These are phyloP conservation scores for Colletotrichum cereale DNA, from an alignment of 2,329 filamentous ascomycete genomes.

Conservation along the genomic window DNA sequence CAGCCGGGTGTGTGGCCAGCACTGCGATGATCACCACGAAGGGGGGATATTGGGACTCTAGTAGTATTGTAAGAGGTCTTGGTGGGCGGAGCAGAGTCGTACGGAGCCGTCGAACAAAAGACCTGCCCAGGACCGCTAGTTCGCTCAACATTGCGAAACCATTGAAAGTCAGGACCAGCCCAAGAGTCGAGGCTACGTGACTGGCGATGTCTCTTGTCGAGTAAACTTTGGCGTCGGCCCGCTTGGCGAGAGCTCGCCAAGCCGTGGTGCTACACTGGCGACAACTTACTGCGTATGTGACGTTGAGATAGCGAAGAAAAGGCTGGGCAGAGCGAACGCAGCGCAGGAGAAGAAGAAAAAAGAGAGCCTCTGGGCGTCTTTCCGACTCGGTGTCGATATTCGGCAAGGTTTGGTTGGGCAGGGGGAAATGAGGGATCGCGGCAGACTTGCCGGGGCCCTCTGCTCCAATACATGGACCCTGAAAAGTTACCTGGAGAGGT, in stretches of 20 bases:
- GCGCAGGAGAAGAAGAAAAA: not conserved
- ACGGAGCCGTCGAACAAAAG: not conserved
- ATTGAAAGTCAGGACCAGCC: not conserved
- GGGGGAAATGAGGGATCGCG: slow-evolving; percentile 10
- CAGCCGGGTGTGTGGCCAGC: not conserved
- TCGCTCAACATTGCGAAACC: not conserved
- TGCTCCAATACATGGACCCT: slow-evolving; percentile 12
- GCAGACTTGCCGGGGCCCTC: not conserved
- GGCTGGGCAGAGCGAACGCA: not conserved
- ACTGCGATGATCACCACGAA: not conserved
- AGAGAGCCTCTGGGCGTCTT: not conserved
- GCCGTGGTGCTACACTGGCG: not conserved
- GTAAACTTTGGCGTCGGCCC: not conserved
- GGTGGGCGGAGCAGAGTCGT: not conserved
- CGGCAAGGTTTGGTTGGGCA: not conserved
- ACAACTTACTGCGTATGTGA: too few species aligned
- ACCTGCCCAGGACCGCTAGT: not conserved
- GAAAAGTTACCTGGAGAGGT: not conserved
- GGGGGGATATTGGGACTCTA: not conserved
- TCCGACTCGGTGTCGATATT: not conserved
- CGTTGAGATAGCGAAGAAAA: too few species aligned
- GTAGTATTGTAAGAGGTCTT: not conserved
- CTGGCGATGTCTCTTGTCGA: not conserved
- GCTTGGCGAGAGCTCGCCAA: not conserved
- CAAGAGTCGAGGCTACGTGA: not conserved